Base-by-base conservation (phyloP, 2,329 filamentous ascomycete genomes). In the Pezicula radicicola region DNA sequence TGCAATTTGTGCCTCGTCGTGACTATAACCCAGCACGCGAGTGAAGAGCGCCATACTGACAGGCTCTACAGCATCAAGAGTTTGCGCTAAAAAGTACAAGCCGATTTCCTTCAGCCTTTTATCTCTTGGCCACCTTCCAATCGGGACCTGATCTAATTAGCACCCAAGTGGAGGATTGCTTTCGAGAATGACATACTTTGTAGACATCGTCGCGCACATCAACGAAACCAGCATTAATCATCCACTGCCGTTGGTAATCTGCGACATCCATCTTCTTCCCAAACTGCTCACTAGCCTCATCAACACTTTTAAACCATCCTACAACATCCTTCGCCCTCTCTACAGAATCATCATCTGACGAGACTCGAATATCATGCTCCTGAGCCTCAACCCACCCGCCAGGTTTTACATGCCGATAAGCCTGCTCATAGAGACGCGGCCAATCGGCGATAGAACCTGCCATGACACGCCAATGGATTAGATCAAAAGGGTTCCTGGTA, bases 91-190 rank as follows among this genome's bases (percentile, higher is more conserved):
- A 45, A 48, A 48, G 40, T 49, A 52, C 7, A 52, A 27, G 15
- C 72, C 70, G 40, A 72, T 63, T 51, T 71, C 67, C 54, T 72
- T 72, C 39, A 70, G 46, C 46, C 60, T 62, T 28, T 55, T 55
- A 52, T 72, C 68, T 7, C 54, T 62, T 40, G 64, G 64, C 72
- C 72, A 75, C 8, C 67, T 63, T 6, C 71, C 70, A 21, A 75
- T 61, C 1, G 73, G 72, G 30, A 52, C 49, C 49, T 51, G 7
- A 46, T 44, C 10, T 27, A 30, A 18, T 19, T 3, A 27, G n/a
- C 16, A 44, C 39, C 10, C 10, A 12, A 19, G 19, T 19, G 2
- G 19, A 19, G 19, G 2, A 19, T 41, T 4, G 15, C 39, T 41
- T 19, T 6, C 13, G 10, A 12, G 5, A 50, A 25, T 4, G 16